Evolutionary conservation across 768 basidiomycete genomes (phyloP), one percentile per base, ranked within the genome.

Genomic region (Cystoderma amianthinum): DNA sequence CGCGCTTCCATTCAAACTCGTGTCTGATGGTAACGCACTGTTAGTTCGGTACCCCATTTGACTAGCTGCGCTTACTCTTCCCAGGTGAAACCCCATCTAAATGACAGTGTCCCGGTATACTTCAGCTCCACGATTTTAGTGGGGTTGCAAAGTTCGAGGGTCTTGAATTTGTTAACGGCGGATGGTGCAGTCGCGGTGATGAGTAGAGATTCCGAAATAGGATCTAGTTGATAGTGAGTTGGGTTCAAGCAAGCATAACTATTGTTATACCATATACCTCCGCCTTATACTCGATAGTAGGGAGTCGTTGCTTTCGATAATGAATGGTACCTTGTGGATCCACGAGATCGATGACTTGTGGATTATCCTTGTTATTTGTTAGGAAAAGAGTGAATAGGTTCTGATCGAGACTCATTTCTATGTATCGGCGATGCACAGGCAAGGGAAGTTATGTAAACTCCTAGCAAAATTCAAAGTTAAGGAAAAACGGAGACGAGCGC

Each of bases 341-440:
- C 17, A 77, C 64, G 39, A 92, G 76, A 58, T 91, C 88, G 17
- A 84, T 60, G 13, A 82, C 74, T 49, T 68, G 66, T 9, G 75
- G 71, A 47, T 80, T 71, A 28, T 79, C 72, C 44, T 76, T 60
- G 55, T 74, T 76, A 4, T 76, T 76, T 0, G 73, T 71, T 42
- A 89, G 62, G 48, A 73, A 61, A 41, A 92, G 78, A 2, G 89
- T 91, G 65, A 91, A 92, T 9, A 92, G 66, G 57, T 90, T 91
- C 59, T 87, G 75, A 59, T 91, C 88, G 41, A 92, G 66, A 55
- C 85, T 86, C 88, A 90, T 90, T 28, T n/a, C n/a, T n/a, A n/a
- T n/a, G n/a, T n/a, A n/a, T n/a, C n/a, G n/a, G n/a, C n/a, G n/a
- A n/a, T n/a, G n/a, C n/a, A n/a, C n/a, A n/a, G n/a, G n/a, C n/a